phyloP scores from a whole-genome alignment of 1,284 basidiomycete genomes.

The Trametes pubescens region DNA sequence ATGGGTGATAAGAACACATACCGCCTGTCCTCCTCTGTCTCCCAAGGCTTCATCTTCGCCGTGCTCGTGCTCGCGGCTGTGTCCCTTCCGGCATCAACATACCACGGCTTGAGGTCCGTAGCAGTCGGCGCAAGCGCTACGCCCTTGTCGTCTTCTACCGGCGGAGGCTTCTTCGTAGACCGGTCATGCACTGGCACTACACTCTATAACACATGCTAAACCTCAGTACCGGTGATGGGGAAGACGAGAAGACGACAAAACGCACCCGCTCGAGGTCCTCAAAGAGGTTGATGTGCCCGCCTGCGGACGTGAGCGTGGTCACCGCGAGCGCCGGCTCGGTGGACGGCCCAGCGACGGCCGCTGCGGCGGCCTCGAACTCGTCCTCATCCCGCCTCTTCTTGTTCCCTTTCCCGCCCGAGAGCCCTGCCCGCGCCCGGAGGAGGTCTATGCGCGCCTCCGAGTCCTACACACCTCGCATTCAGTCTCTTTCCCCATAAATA shows the following conservation, averaged over 20 bases:
- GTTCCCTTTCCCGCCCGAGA: conserved; percentile 46
- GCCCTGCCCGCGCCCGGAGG: conserved; percentile 67
- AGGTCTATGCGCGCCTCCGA: conserved; percentile 79
- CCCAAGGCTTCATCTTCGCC: conserved; percentile 31
- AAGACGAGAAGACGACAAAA: conserved; percentile 2
- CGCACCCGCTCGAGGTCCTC: conserved; percentile 74
- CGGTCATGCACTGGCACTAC: conserved; percentile 50
- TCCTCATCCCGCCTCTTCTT: conserved; percentile 48
- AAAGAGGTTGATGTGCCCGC: conserved; percentile 81
- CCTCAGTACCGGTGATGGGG: background rate
- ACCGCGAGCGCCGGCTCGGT: conserved; percentile 29
- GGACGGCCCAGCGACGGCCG: conserved; percentile 16
- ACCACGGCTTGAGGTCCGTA: conserved; percentile 84
- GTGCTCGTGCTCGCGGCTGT: background rate
- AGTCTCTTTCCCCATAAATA: background rate
- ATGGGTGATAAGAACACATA: conserved; percentile 24
- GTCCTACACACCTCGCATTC: conserved; percentile 55
- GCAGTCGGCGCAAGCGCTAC: conserved; percentile 73
- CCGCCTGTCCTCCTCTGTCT: conserved; percentile 43
- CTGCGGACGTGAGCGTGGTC: conserved; percentile 48
- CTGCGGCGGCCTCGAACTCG: conserved; percentile 46
- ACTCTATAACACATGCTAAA: conserved; percentile 38
- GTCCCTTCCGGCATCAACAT: conserved; percentile 51
- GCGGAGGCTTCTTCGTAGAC: conserved; percentile 49
- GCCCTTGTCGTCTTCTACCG: conserved; percentile 68